Percentiles rank a stretch among this genome's conserved stretches.
Evolutionary conservation across 352 stramenopile species (phyloP).

Genomic region (Peronosclerospora sorghi): DNA sequence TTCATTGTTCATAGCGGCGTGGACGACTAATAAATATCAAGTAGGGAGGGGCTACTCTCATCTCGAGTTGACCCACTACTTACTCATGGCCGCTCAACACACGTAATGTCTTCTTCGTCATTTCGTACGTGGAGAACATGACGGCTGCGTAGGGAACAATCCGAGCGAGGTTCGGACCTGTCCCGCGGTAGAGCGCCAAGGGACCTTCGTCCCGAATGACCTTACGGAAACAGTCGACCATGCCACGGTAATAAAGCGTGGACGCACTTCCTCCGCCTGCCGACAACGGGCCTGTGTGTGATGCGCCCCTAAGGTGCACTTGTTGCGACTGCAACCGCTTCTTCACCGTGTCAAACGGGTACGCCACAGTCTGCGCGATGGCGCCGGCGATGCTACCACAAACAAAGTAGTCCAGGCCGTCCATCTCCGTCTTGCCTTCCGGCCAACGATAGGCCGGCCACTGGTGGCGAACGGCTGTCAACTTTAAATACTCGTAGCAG

Average conservation of each 20-base stretch:
- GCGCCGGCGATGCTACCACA: conserved; percentile 61
- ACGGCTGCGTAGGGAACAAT: conserved; percentile 74
- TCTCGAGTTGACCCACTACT: neutral
- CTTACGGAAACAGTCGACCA: conserved; percentile 63
- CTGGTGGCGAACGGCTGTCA: conserved; percentile 26
- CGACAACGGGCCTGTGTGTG: conserved; percentile 9
- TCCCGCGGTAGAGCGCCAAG: conserved; percentile 63
- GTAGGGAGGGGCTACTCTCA: too few relatives aligned
- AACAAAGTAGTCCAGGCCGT: conserved; percentile 67
- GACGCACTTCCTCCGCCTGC: conserved; percentile 15
- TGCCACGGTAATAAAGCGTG: conserved; percentile 45
- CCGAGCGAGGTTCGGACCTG: conserved; percentile 62
- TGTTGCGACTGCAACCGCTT: conserved; percentile 65
- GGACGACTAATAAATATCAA: too few relatives aligned
- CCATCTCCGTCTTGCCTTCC: conserved; percentile 51
- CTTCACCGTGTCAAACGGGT: conserved; percentile 80
- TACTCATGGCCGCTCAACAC: conserved; percentile 17
- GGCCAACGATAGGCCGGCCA: conserved; percentile 57
- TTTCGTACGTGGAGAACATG: conserved; percentile 79
- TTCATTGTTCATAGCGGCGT: too few relatives aligned
- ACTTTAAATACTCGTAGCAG: conserved; percentile 76
- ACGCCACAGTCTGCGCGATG: conserved; percentile 71
- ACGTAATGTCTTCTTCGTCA: conserved; percentile 57
- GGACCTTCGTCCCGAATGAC: conserved; percentile 61
- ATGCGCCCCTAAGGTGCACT: conserved; percentile 14